A percentile compares a stretch with the other conserved stretches of the same genome.
Conservation (phyloP, 176 grass and related monocot species). For the Zizania latifolia region DNA sequence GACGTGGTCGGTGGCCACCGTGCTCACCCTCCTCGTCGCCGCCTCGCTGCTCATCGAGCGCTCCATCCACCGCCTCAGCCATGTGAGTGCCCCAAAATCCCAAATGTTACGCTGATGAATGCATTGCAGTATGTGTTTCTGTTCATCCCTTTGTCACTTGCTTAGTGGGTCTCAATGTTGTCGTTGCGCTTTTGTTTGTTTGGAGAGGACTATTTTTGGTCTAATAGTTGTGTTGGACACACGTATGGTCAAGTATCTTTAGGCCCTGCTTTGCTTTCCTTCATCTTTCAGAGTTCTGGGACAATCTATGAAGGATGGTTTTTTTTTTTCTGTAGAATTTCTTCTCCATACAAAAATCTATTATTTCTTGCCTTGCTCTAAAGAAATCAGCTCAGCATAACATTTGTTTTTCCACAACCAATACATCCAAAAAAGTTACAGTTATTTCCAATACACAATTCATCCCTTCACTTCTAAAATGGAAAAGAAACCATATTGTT, state of each 20-base stretch:
- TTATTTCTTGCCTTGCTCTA: not conserved
- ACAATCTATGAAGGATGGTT: not conserved
- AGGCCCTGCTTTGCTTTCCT: not conserved
- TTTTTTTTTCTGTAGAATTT: not conserved
- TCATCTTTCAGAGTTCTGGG: not conserved
- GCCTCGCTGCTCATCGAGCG: conserved; percentile 86
- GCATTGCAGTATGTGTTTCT: not conserved
- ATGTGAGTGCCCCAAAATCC: conserved; percentile 43
- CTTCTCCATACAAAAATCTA: not conserved
- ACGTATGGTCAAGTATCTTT: not conserved
- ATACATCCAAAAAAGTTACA: not conserved
- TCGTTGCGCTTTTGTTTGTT: not conserved
- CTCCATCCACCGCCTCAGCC: conserved; percentile 84
- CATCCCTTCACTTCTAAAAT: not conserved
- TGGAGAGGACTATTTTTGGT: not conserved
- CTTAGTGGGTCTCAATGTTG: not conserved
- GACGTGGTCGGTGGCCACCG: conserved; percentile 93
- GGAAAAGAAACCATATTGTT: not conserved
- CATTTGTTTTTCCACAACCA: not conserved
- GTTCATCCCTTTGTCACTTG: not conserved
- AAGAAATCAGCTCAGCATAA: not conserved
- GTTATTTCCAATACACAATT: not conserved
- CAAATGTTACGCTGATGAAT: not conserved
- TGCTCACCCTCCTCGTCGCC: conserved; percentile 82
- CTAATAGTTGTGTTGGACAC: not conserved